Percentiles rank a stretch among this genome's conserved stretches.
phyloP scores from a whole-genome alignment of 306 rosid genomes.

The Alnus glutinosa region DNA sequence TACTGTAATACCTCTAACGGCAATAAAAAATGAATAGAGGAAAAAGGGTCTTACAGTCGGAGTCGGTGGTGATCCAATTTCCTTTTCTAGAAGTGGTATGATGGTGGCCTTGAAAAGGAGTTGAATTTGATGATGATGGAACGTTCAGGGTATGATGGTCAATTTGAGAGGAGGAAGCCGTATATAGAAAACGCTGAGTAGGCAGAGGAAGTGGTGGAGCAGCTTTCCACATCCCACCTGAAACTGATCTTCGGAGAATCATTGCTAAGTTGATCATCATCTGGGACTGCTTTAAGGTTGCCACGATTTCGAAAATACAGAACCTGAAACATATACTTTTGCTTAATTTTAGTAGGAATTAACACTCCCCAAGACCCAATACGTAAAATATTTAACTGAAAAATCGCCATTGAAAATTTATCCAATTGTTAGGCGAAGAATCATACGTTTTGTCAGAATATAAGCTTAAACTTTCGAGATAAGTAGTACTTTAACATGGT shows the following conservation, averaged over 20 bases:
- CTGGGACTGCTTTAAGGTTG: constrained; percentile 47
- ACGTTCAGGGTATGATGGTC: background rate
- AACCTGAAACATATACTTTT: constrained; percentile 45
- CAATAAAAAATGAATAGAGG: background rate
- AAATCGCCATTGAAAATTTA: too few relatives aligned
- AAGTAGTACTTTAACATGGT: background rate
- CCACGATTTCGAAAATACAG: constrained; percentile 54
- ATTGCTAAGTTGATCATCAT: constrained; percentile 52
- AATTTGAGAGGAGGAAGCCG: constrained; percentile 47
- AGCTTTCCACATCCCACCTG: constrained; percentile 84
- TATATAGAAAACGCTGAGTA: constrained; percentile 54
- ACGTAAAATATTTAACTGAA: too few relatives aligned
- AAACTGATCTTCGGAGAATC: constrained; percentile 94
- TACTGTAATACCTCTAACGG: too few relatives aligned
- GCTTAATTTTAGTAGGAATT: too few relatives aligned
- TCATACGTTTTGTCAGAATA: too few relatives aligned
- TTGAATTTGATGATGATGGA: constrained; percentile 32
- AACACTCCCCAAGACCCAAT: too few relatives aligned
- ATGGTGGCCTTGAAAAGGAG: constrained; percentile 34
- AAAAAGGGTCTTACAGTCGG: constrained; percentile 65
- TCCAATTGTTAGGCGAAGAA: too few relatives aligned
- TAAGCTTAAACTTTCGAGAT: too few relatives aligned
- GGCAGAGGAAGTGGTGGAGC: constrained; percentile 69
- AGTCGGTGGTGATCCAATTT: constrained; percentile 94
- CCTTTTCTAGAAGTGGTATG: constrained; percentile 47